Conservation (phyloP, 768 basidiomycete genomes). For the Phaeotremella skinneri region DNA sequence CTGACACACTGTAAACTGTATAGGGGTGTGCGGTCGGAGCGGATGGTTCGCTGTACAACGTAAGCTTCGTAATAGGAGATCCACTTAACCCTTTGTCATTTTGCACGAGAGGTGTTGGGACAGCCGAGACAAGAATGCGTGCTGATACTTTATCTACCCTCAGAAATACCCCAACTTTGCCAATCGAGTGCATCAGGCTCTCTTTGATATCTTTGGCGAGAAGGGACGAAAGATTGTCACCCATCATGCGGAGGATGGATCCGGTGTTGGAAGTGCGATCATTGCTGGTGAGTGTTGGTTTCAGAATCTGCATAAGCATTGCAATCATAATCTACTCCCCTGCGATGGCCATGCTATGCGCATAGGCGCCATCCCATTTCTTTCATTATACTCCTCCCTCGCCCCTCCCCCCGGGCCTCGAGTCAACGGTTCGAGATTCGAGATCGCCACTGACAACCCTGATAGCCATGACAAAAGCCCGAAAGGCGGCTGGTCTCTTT, state of each 20-base stretch:
- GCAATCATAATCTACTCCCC: too few relatives aligned
- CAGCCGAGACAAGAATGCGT: neutral
- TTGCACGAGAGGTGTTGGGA: too few relatives aligned
- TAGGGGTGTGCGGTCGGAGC: constrained; percentile 55
- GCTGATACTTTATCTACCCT: neutral
- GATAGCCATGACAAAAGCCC: constrained; percentile 82
- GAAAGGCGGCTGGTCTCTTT: constrained; percentile 63
- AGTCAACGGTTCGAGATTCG: neutral
- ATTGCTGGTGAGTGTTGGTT: constrained; percentile 66
- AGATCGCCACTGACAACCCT: constrained; percentile 14
- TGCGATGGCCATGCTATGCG: too few relatives aligned
- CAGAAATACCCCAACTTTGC: constrained; percentile 98
- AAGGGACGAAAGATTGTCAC: constrained; percentile 81
- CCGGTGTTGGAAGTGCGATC: constrained; percentile 93
- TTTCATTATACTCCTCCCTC: constrained; percentile 8
- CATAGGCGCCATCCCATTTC: neutral
- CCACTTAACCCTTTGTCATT: too few relatives aligned
- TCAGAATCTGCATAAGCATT: too few relatives aligned
- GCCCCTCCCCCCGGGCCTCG: constrained; percentile 4
- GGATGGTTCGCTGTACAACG: constrained; percentile 93
- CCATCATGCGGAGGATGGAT: constrained; percentile 83
- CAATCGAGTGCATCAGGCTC: constrained; percentile 85
- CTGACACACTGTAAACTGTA: neutral
- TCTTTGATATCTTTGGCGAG: constrained; percentile 93
- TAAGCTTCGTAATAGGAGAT: too few relatives aligned